Conservation (phyloP, 768 basidiomycete genomes). For the Mycena albidolilacea region DNA sequence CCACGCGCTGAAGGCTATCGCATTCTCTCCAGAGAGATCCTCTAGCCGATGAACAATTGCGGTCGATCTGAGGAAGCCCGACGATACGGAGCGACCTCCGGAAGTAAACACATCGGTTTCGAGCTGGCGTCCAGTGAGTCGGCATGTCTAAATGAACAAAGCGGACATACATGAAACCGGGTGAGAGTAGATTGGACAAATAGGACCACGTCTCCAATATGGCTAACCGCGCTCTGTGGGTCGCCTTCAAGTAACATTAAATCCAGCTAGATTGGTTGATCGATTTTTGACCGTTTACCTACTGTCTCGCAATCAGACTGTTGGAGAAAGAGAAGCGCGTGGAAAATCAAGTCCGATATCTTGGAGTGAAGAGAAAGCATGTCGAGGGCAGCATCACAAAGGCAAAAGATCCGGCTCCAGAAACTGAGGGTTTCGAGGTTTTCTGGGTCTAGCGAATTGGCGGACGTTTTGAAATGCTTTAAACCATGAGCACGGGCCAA, state of each 20-base stretch:
- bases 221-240: slow-evolving; percentile 85
- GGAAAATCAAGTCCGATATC: slow-evolving; percentile 75
- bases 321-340: slow-evolving; percentile 73
- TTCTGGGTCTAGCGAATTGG: slow-evolving; percentile 74
- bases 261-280: neutral
- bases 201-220: slow-evolving; percentile 84
- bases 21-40: slow-evolving; percentile 60
- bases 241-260: slow-evolving; percentile 66
- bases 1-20: slow-evolving; percentile 69
- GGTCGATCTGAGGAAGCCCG: slow-evolving; percentile 66
- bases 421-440: slow-evolving; percentile 78
- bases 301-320: slow-evolving; percentile 87
- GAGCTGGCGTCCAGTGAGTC: slow-evolving; percentile 58
- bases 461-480: slow-evolving; percentile 73
- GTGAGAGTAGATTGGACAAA: slow-evolving; percentile 77
- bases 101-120: slow-evolving; percentile 62
- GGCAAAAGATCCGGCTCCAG: slow-evolving; percentile 77
- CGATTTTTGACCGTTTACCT: slow-evolving; percentile 56
- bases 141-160: slow-evolving; percentile 7
- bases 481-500: slow-evolving; percentile 17
- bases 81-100: slow-evolving; percentile 61
- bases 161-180: slow-evolving; percentile 71
- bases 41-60: slow-evolving; percentile 59
- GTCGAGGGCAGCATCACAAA: slow-evolving; percentile 73
- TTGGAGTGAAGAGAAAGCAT: slow-evolving; percentile 77